Base-by-base conservation (phyloP, 164 flowering plant species). In the Brasenia schreberi region DNA sequence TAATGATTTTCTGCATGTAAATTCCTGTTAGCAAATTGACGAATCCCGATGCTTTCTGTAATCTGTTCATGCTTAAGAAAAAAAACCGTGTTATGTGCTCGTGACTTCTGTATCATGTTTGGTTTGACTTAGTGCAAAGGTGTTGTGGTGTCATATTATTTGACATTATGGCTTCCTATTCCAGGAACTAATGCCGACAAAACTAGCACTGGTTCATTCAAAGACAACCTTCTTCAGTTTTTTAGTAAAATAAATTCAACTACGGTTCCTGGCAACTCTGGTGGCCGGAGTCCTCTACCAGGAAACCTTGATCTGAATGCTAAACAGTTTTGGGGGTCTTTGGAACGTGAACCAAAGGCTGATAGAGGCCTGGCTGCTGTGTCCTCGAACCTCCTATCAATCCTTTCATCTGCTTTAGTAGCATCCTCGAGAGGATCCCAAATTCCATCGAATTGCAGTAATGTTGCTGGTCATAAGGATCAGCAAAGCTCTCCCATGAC, bases 211-310 rank as follows among this genome's bases (percentile, higher is more conserved):
- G 44, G 62, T 66, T 59, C 81, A 27, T 62, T 80, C 0, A 86
- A 68, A 67, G 87, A 87, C 11, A 45, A 5, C 53, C 84, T 92
- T 44, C 52, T 89, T 63, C 87, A 86, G 75, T 81, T 92, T 75
- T 89, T 92, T 72, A 74, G 76, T 65, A 89, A 83, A 80, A 81
- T 91, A 66, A 88, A 82, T 67, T 74, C 90, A 4, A 73, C 80
- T 61, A 85, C 93, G 44, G 62, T 81, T 60, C 27, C 27, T 23
- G 69, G 68, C 43, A 82, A 81, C 59, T 67, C 79, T 43, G 73
- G 83, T 12, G 73, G 81, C 16, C 79, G 83, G 64, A 66, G 82
- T 66, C 80, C 82, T 49, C 67, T 70, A 27, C 58, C 79, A 6
- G 85, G 75, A 69, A 67, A 64, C 59, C 64, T 76, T 19, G 74